phyloP scores from a whole-genome alignment of 1,284 basidiomycete genomes.

The Coniferiporia weirii region DNA sequence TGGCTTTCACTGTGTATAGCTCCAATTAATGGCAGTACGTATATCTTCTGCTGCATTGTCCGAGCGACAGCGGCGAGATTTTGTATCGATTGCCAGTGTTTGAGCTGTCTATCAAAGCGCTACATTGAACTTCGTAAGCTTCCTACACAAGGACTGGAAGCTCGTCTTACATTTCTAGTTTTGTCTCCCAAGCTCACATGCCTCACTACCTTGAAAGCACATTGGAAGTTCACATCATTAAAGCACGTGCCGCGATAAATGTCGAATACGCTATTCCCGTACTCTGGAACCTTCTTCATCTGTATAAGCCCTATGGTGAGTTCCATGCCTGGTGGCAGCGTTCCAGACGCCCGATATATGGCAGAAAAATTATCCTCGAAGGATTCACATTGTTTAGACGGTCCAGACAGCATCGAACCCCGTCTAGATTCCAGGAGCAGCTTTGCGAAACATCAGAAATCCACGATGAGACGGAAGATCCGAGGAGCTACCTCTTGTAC shows the following conservation, averaged over 20 bases:
- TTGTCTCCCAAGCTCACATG: conserved; percentile 42
- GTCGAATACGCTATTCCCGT: conserved; percentile 30
- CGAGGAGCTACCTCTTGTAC: conserved; percentile 30
- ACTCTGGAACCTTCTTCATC: not conserved
- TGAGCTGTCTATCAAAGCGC: conserved; percentile 47
- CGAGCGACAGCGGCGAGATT: conserved; percentile 40
- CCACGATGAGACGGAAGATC: not conserved
- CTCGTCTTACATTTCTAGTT: conserved; percentile 29
- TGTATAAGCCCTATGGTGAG: not conserved
- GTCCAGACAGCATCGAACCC: not conserved
- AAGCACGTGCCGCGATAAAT: conserved; percentile 50
- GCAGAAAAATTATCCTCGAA: conserved; percentile 1
- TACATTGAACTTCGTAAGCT: conserved; percentile 20
- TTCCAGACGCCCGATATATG: not conserved
- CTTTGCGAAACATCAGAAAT: not conserved
- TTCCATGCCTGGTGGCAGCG: conserved; percentile 1
- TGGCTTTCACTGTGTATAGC: conserved; percentile 30
- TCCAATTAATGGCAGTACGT: conserved; percentile 52
- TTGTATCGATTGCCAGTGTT: conserved; percentile 44
- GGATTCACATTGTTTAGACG: not conserved
- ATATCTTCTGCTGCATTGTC: conserved; percentile 28
- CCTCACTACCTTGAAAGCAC: conserved; percentile 49
- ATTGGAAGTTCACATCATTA: conserved; percentile 36
- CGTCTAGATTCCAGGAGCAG: not conserved
- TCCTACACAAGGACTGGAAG: too few species aligned